Evolutionary conservation across 345 rosid genomes (phyloP).

Genomic region (Populus nigra): DNA sequence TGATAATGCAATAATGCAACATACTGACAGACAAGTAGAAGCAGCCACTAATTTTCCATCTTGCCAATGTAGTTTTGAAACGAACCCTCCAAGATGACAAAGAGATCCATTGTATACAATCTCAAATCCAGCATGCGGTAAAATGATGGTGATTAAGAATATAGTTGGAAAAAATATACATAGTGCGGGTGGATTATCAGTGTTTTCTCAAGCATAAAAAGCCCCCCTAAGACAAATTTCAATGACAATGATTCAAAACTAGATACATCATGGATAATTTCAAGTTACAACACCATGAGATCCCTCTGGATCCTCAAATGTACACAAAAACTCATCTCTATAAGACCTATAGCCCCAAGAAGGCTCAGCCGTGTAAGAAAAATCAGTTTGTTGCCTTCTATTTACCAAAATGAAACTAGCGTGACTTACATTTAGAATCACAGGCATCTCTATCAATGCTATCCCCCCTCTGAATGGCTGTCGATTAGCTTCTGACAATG

Average conservation of each 20-base stretch:
- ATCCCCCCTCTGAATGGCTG: not conserved
- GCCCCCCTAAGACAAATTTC: constrained; percentile 16
- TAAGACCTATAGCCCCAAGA: constrained; percentile 23
- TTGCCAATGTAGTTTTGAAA: not conserved
- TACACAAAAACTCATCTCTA: constrained; percentile 40
- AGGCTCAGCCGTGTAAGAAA: constrained; percentile 16
- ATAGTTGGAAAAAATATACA: constrained; percentile 24
- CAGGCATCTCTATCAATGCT: not conserved
- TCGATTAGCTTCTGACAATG: constrained; percentile 10
- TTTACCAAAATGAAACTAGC: constrained; percentile 32
- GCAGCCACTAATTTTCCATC: not conserved
- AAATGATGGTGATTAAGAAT: constrained; percentile 10
- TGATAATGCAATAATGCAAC: not conserved
- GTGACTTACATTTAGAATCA: constrained; percentile 15
- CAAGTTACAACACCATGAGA: constrained; percentile 33
- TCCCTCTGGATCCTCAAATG: constrained; percentile 35
- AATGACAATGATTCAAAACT: constrained; percentile 25
- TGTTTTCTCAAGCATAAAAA: not conserved
- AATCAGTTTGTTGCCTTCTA: constrained; percentile 22
- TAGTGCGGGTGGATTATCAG: constrained; percentile 9
- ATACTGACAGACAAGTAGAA: not conserved
- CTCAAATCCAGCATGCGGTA: not conserved
- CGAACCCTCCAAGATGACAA: not conserved
- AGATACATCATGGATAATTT: constrained; percentile 21
- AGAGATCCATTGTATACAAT: not conserved